These are phyloP conservation scores for Heterobasidion annosum DNA, from an alignment of 1,284 basidiomycete species.

Conservation along the genomic window DNA sequence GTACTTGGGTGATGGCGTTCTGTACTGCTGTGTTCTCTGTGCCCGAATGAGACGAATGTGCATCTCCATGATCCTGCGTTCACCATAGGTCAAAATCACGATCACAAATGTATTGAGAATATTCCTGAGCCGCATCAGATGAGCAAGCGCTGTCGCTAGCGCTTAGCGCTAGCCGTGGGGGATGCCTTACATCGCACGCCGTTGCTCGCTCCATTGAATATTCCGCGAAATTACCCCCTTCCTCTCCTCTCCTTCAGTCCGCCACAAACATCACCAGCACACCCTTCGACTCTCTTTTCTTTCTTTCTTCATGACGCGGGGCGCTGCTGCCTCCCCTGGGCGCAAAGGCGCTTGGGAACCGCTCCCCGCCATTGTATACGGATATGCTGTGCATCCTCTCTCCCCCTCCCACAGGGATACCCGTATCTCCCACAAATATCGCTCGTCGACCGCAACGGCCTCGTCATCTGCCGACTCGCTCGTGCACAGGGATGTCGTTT, in stretches of 20 bases:
- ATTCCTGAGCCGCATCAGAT: too few relatives aligned
- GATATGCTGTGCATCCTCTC: conserved; percentile 75
- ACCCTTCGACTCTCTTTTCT: not conserved
- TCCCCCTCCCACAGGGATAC: conserved; percentile 67
- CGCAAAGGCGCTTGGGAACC: conserved; percentile 64
- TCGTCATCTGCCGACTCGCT: conserved; percentile 57
- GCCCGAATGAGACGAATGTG: too few relatives aligned
- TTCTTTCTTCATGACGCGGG: not conserved
- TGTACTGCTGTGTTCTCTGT: too few relatives aligned
- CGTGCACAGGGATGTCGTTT: conserved; percentile 67
- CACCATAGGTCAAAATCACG: too few relatives aligned
- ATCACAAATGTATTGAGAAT: too few relatives aligned
- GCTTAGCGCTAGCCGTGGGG: too few relatives aligned
- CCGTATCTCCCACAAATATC: conserved; percentile 49
- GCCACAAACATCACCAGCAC: not conserved
- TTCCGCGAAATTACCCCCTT: not conserved
- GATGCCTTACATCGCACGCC: too few relatives aligned
- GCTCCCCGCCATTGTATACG: conserved; percentile 72
- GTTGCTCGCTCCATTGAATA: too few relatives aligned
- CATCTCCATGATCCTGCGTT: too few relatives aligned
- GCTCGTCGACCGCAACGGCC: conserved; percentile 64
- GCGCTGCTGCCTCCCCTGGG: conserved; percentile 11
- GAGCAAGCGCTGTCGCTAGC: too few relatives aligned
- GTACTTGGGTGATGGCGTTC: too few relatives aligned
- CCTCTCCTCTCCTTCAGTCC: not conserved